Conservation (phyloP, 2,329 filamentous ascomycete species). For the Aspergillus ochraceus region DNA sequence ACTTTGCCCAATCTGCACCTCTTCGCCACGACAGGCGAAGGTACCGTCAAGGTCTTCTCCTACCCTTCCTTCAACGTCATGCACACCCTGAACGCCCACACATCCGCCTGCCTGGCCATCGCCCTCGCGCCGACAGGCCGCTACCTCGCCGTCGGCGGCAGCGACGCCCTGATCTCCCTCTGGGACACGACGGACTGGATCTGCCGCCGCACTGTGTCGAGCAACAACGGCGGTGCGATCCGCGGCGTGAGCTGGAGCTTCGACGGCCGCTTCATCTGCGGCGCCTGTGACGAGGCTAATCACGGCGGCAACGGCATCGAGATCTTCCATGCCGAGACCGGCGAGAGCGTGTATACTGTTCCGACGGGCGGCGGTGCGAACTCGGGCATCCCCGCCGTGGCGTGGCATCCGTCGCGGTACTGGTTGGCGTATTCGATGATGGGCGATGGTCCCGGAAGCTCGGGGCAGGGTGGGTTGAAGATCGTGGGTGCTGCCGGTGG, state of each 20-base stretch:
- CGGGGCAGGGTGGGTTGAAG: constrained; percentile 44
- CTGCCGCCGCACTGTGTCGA: constrained; percentile 49
- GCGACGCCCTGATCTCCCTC: constrained; percentile 51
- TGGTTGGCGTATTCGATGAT: constrained; percentile 51
- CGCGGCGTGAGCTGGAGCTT: constrained; percentile 52
- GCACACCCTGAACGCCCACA: constrained; percentile 50
- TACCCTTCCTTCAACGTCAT: constrained; percentile 47
- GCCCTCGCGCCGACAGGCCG: constrained; percentile 48
- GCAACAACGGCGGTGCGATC: constrained; percentile 45
- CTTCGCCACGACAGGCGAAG: constrained; percentile 51
- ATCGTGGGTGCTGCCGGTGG: constrained; percentile 50
- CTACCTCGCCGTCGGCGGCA: constrained; percentile 50
- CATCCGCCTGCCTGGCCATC: constrained; percentile 49
- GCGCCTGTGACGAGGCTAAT: constrained; percentile 49
- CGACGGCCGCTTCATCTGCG: constrained; percentile 50
- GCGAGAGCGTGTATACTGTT: constrained; percentile 50
- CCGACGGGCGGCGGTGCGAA: constrained; percentile 36
- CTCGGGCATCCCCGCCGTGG: constrained; percentile 46
- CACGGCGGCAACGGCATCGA: constrained; percentile 46
- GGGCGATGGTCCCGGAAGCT: constrained; percentile 40
- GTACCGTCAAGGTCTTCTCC: constrained; percentile 49
- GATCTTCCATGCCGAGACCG: constrained; percentile 52
- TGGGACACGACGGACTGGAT: constrained; percentile 55
- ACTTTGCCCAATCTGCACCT: constrained; percentile 41
- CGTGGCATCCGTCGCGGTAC: constrained; percentile 52